Base-by-base conservation (phyloP, 148 eudicot genomes). In the Rhododendron williamsianum region DNA sequence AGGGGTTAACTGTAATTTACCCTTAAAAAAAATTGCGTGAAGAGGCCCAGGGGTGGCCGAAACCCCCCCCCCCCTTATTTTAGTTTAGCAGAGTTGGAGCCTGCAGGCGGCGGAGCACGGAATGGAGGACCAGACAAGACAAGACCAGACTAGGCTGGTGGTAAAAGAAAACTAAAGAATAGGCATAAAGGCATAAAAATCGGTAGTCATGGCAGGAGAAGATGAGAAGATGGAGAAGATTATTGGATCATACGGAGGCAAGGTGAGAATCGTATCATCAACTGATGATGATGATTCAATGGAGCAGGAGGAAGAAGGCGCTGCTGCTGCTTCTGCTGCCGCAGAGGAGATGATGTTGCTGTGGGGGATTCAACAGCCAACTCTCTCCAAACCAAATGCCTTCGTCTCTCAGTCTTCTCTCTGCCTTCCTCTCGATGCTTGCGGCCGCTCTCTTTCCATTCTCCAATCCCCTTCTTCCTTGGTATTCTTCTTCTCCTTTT, bases 281-380 rank as follows among this genome's bases (percentile, higher is more conserved):
- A 41, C 82, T 38, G 63, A 5, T 0, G 88, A 79, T 15, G 91
- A 83, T 25, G 27, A n/a, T 63, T 63, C 71, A n/a, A 23, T n/a
- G 30, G 71, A 63, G 69, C 25, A 60, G 30, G 27, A 63, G 71
- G 71, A 63, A n/a, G 71, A 63, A 23, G 65, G 23, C 23, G 71
- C 7, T 19, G 71, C 71, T 63, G 71, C 65, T 56, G 23, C n/a
- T 63, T 3, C 30, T 63, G 71, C 71, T n/a, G 84, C 94, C 30
- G 49, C 88, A 4, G 99, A 91, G 80, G 99, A 96, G 85, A 94
- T 91, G 45, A 92, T 96, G 98, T 87, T 96, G 23, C 85, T 96
- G 46, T 96, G 99, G 99, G 95, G 93, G 0, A 91, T 96, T 78
- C 95, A 94, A 84, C 99, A 96, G 85, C 99, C 98, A 9, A 92